Percentiles rank a stretch among this genome's conserved stretches.
phyloP scores from a whole-genome alignment of 306 rosid species.

The Cucumis cinereus region DNA sequence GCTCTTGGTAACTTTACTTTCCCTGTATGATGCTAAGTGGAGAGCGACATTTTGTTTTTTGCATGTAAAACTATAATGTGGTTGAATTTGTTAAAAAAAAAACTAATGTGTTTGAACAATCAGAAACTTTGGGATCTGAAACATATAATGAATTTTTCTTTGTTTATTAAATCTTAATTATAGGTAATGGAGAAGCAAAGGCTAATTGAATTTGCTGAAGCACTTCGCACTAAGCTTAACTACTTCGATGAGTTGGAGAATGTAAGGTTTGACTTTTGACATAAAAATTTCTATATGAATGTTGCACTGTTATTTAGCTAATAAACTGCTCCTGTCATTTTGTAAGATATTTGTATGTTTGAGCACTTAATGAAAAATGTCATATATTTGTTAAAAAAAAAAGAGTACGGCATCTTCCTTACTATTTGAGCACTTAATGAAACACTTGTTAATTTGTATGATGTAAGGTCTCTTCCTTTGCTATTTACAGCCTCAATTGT shows the following conservation, averaged over 20 bases:
- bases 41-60: background rate
- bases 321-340: background rate
- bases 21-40: background rate
- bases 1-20: background rate
- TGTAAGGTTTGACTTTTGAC: constrained; percentile 95
- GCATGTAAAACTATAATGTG: background rate
- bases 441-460: no score
- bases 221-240: constrained; percentile 90
- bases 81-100: background rate
- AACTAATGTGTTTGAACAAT: background rate
- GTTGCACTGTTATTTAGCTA: background rate
- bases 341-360: no score
- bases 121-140: background rate
- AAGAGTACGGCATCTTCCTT: no score
- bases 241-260: constrained; percentile 99
- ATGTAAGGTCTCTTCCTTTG: no score
- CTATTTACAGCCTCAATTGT: no score
- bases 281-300: constrained; percentile 13
- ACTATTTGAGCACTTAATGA: no score
- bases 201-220: constrained; percentile 78
- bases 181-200: constrained; percentile 92
- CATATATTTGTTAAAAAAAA: no score
- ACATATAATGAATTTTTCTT: background rate
- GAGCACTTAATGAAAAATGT: no score
- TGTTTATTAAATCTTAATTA: constrained; percentile 11